Conservation (phyloP, 2,329 filamentous ascomycete species). For the Penicillium frequentans region DNA sequence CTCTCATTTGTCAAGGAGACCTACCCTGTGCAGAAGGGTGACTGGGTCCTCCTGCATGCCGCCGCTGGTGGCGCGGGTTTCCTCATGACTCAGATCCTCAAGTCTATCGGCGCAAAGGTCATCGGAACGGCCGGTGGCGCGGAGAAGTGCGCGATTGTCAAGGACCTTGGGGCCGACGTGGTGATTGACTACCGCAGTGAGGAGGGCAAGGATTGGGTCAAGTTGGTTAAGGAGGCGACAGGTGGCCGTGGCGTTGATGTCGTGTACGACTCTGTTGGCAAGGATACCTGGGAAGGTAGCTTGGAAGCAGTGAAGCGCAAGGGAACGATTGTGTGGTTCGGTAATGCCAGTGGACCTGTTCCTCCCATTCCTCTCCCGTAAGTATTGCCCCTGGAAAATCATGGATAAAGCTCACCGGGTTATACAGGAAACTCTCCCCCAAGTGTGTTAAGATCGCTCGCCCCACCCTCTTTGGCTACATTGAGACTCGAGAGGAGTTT, state of each 20-base stretch:
- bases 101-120: conserved; percentile 68
- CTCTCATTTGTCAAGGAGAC: conserved; percentile 76
- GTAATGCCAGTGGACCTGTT: conserved; percentile 78
- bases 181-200: conserved; percentile 80
- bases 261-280: conserved; percentile 84
- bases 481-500: conserved; percentile 68
- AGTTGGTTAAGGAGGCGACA: conserved; percentile 82
- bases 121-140: conserved; percentile 76
- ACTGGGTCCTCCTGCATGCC: conserved; percentile 82
- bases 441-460: conserved; percentile 79
- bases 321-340: conserved; percentile 75
- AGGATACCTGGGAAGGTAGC: conserved; percentile 77
- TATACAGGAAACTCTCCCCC: conserved; percentile 51
- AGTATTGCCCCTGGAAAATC: conserved; percentile 42
- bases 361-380: conserved; percentile 64
- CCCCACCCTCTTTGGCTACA: conserved; percentile 71
- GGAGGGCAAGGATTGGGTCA: conserved; percentile 75
- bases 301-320: conserved; percentile 73
- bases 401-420: conserved; percentile 10
- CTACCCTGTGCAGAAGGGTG: conserved; percentile 67
- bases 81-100: conserved; percentile 73
- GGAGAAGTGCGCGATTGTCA: conserved; percentile 72
- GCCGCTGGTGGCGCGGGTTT: conserved; percentile 80
- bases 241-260: conserved; percentile 70
- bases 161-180: conserved; percentile 65